These are phyloP conservation scores for Dorcoceras hygrometricum DNA, from an alignment of 257 asterid species.

Conservation along the genomic window DNA sequence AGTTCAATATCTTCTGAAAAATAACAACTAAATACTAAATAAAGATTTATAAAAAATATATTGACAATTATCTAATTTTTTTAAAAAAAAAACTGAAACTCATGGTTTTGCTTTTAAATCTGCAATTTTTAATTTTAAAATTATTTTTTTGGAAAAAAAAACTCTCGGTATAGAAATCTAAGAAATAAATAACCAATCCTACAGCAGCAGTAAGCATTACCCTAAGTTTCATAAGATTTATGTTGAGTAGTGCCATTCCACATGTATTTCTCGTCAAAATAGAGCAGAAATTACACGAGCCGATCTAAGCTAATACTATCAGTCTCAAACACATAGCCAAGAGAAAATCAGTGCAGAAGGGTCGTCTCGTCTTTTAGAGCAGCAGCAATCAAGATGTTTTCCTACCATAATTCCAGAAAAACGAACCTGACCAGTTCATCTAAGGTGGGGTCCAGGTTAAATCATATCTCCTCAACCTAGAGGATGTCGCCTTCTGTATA, in stretches of 20 bases:
- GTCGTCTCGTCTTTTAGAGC: constrained; percentile 27
- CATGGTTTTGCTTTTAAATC: no score
- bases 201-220: constrained; percentile 4
- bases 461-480: constrained; percentile 49
- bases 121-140: no score
- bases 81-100: no score
- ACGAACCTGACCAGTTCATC: constrained; percentile 34
- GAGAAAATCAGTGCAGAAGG: constrained; percentile 22
- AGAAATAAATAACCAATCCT: no score
- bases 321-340: constrained; percentile 22
- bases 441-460: constrained; percentile 25
- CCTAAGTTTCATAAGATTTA: constrained; percentile 11
- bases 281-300: constrained; percentile 25
- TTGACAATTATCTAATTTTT: no score
- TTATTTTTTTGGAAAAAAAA: no score
- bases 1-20: no score
- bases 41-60: no score
- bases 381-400: constrained; percentile 25
- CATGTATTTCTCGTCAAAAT: constrained; percentile 35
- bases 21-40: no score
- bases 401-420: constrained; percentile 35
- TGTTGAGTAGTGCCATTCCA: constrained; percentile 23
- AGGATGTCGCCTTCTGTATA: constrained; percentile 84
- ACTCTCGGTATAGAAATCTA: no score
- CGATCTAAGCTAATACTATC: constrained; percentile 27